These are phyloP conservation scores for Paraphaeosphaeria minitans DNA, from an alignment of 2,329 filamentous ascomycete genomes.

Conservation along the genomic window DNA sequence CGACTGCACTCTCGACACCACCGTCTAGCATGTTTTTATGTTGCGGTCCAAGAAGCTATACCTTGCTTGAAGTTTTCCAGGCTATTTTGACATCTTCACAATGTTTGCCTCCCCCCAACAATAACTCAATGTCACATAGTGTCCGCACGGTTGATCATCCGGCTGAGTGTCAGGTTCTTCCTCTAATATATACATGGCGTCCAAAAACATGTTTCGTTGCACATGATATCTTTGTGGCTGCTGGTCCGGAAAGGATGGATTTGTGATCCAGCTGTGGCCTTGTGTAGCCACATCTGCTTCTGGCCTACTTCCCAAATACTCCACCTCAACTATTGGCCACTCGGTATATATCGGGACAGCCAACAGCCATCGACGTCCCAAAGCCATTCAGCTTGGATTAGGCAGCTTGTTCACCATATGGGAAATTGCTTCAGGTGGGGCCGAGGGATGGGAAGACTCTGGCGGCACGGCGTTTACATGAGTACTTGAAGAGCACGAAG, in stretches of 20 bases:
- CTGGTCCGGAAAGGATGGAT: neutral
- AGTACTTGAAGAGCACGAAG: conserved; percentile 58
- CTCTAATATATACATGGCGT: neutral
- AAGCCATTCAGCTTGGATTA: conserved; percentile 34
- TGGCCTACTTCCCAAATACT: neutral
- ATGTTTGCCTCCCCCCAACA: neutral
- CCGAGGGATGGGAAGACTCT: conserved; percentile 61
- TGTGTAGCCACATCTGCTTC: no score
- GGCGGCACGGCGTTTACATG: conserved; percentile 61
- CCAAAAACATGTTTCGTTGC: neutral
- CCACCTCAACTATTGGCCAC: neutral
- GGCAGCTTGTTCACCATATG: conserved; percentile 53
- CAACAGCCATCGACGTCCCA: neutral
- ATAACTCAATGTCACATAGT: neutral
- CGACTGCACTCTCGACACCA: neutral
- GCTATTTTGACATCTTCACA: neutral
- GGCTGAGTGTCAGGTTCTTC: neutral
- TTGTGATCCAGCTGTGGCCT: neutral
- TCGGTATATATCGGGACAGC: neutral
- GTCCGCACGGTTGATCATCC: neutral
- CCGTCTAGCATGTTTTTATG: neutral
- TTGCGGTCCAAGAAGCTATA: conserved; percentile 1
- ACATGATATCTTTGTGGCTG: no score
- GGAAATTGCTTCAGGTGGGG: conserved; percentile 57
- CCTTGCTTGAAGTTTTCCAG: neutral